Base-by-base conservation (phyloP, 2,329 filamentous ascomycete genomes). In the Rhinocladiella similis region DNA sequence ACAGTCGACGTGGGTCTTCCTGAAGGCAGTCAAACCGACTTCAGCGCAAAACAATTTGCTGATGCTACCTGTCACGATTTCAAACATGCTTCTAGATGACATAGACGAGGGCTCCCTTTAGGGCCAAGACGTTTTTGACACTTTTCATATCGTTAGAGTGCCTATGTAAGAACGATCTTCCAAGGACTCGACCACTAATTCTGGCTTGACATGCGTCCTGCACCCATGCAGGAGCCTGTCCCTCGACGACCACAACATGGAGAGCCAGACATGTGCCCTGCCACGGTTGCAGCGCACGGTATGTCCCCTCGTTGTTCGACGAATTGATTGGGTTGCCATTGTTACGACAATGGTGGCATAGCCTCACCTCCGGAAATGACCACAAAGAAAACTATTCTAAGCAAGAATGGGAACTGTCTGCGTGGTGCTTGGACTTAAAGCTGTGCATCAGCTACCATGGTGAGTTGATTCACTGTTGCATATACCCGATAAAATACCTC, bases 321-420 rank as follows among this genome's bases (percentile, higher is more conserved):
- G 29, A 9, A 33, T 12, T 33, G 29, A 33, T 12, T 7, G 22
- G 7, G 22, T 4, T 25, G 7, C 7, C 22, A 25, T 22, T 22
- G 13, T 41, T 25, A 27, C 19, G 9, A 39, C 36, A 36, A 33
- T 35, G 47, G 16, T 43, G 36, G 45, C 22, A 39, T 6, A 27
- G n/a, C 38, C 18, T 27, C 16, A 41, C 41, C 14, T 47, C 53
- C 53, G 39, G 53, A 55, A 50, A 50, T 38, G 45, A 20, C 6
- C 39, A 55, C 47, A 55, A 50, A 55, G 46, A 45, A 29, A 41
- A 12, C 41, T 53, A 12, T 53, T 36, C 18, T 36, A n/a, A 33
- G 12, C 29, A 22, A 27, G 38, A 25, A 27, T n/a, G 22, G 19
- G 4, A 4, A n/a, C 41, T 33, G 41, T 25, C 13, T 46, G 19